phyloP scores from a whole-genome alignment of 2,329 filamentous ascomycete species.

The Cryphonectria parasitica region DNA sequence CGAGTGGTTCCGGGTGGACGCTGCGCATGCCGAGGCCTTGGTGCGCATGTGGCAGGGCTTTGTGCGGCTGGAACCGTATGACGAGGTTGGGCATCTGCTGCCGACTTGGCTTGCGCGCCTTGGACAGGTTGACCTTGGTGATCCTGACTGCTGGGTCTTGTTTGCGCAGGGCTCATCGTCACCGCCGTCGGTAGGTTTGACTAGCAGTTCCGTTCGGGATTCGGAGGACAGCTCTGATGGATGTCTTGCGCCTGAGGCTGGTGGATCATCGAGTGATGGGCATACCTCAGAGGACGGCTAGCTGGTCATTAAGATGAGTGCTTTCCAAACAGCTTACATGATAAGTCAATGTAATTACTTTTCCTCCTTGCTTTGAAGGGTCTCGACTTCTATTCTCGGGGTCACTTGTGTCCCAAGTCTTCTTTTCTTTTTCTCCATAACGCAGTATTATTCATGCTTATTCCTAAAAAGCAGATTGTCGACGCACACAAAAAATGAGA shows the following conservation, averaged over 20 bases:
- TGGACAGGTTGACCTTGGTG: constrained; percentile 33
- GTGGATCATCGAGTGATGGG: constrained; percentile 4
- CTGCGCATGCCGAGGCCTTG: constrained; percentile 24
- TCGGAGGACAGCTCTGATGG: background rate
- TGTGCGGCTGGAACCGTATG: constrained; percentile 37
- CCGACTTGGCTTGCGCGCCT: constrained; percentile 33
- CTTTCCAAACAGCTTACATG: too few relatives aligned
- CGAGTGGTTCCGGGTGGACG: constrained; percentile 38
- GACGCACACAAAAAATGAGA: too few relatives aligned
- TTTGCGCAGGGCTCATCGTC: constrained; percentile 22
- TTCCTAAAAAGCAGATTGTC: too few relatives aligned
- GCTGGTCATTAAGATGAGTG: background rate
- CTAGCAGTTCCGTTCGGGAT: background rate
- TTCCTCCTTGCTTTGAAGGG: background rate
- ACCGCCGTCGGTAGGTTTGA: background rate
- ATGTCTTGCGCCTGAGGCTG: background rate
- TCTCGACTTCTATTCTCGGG: background rate
- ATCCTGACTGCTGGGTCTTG: constrained; percentile 35
- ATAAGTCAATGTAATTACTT: background rate
- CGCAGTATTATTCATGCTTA: too few relatives aligned
- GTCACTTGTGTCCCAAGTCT: too few relatives aligned
- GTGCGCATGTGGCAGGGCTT: constrained; percentile 37
- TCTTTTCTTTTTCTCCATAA: too few relatives aligned
- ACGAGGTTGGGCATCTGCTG: constrained; percentile 33
- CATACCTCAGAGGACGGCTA: background rate